Evolutionary conservation across 345 rosid species (phyloP).

Genomic region (Alliaria petiolata): DNA sequence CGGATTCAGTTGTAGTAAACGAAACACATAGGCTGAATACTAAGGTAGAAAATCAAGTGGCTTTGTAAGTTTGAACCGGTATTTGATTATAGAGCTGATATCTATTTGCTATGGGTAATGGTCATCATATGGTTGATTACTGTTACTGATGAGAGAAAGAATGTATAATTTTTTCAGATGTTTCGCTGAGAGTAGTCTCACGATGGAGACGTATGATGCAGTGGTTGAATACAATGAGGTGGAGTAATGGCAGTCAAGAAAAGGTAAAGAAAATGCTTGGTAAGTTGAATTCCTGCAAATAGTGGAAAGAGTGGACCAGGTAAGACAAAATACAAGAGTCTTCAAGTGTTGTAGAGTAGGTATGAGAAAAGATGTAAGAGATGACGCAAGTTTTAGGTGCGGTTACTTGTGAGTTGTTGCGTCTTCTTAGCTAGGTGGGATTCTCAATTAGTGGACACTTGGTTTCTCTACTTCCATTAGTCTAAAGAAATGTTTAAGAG

Average conservation of each 20-base stretch:
- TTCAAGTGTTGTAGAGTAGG: slow-evolving; percentile 17
- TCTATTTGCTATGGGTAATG: not conserved
- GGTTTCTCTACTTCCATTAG: too few relatives aligned
- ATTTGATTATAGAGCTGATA: not conserved
- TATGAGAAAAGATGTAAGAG: slow-evolving; percentile 10
- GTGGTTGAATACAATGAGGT: slow-evolving; percentile 48
- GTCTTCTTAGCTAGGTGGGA: slow-evolving; percentile 18
- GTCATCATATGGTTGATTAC: not conserved
- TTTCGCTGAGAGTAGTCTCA: slow-evolving; percentile 54
- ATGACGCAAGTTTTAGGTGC: slow-evolving; percentile 20
- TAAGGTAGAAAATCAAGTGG: not conserved
- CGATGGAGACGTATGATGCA: slow-evolving; percentile 64
- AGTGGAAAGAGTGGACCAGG: slow-evolving; percentile 1
- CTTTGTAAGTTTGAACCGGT: not conserved
- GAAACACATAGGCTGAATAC: not conserved
- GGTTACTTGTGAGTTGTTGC: not conserved
- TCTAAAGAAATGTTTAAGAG: too few relatives aligned
- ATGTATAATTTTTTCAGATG: slow-evolving; percentile 37
- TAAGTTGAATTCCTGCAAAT: not conserved
- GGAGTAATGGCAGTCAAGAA: slow-evolving; percentile 6
- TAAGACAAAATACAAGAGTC: not conserved
- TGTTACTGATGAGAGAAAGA: slow-evolving; percentile 15
- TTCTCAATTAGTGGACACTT: too few relatives aligned
- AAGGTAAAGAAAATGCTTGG: slow-evolving; percentile 1
- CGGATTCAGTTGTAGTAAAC: not conserved